Evolutionary conservation across 2,329 filamentous ascomycete species (phyloP).

Genomic region (Pseudogymnoascus sp.): DNA sequence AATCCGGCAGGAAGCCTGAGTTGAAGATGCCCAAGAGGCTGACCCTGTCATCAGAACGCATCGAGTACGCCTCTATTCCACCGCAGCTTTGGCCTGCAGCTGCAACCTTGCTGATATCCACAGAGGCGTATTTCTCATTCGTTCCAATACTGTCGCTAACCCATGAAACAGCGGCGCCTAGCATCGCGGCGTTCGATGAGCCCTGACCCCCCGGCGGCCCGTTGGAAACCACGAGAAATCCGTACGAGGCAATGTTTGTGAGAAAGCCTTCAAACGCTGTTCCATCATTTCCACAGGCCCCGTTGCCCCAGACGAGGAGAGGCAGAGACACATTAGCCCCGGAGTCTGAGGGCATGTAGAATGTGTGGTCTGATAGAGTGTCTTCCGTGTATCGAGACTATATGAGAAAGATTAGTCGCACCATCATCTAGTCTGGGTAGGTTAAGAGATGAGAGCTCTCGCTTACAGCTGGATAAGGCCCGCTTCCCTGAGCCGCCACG

Average conservation of each 20-base stretch:
- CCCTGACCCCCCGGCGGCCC: not conserved
- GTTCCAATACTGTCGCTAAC: slow-evolving; percentile 16
- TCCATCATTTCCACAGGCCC: slow-evolving; percentile 4
- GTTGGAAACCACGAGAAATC: slow-evolving; percentile 7
- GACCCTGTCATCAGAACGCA: slow-evolving; percentile 17
- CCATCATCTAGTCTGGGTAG: not conserved
- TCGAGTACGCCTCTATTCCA: slow-evolving; percentile 25
- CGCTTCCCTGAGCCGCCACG: not conserved
- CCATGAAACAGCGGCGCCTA: slow-evolving; percentile 20
- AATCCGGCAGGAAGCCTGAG: slow-evolving; percentile 13
- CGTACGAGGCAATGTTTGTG: slow-evolving; percentile 8
- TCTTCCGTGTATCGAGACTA: not conserved
- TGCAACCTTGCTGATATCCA: slow-evolving; percentile 22
- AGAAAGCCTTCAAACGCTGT: slow-evolving; percentile 4
- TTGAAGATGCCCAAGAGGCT: slow-evolving; percentile 22
- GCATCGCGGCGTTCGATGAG: slow-evolving; percentile 18
- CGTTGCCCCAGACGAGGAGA: slow-evolving; percentile 6
- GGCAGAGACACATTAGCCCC: not conserved
- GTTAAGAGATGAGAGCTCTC: not conserved
- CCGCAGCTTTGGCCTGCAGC: slow-evolving; percentile 27
- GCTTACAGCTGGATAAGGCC: not conserved
- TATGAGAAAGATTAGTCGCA: not conserved
- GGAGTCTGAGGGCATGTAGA: not conserved
- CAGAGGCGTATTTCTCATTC: slow-evolving; percentile 11
- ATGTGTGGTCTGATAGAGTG: not conserved